A percentile compares a stretch with the other conserved stretches of the same genome.
phyloP scores from a whole-genome alignment of 2,329 filamentous ascomycete genomes.

The Daldinia sp. region DNA sequence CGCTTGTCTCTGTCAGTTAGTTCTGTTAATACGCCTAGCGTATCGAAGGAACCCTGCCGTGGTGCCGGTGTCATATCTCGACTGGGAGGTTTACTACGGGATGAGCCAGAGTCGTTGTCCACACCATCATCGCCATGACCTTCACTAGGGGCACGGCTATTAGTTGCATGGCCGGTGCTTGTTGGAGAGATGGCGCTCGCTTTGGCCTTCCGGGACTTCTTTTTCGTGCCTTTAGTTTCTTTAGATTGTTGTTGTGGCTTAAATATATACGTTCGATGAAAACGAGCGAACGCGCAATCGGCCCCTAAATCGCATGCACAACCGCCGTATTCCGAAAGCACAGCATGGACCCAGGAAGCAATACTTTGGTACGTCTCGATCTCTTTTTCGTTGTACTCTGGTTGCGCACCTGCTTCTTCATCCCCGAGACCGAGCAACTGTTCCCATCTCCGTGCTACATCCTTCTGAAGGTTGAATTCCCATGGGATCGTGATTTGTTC shows the following conservation, averaged over 20 bases:
- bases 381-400: constrained; percentile 68
- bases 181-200: constrained; percentile 69
- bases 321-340: constrained; percentile 82
- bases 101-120: constrained; percentile 68
- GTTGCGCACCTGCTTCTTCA: constrained; percentile 63
- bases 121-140: constrained; percentile 66
- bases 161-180: constrained; percentile 71
- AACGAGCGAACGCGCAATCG: constrained; percentile 73
- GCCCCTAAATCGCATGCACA: constrained; percentile 78
- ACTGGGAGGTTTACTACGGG: constrained; percentile 74
- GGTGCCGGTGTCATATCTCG: constrained; percentile 72
- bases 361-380: constrained; percentile 69
- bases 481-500: constrained; percentile 74
- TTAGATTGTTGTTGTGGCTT: constrained; percentile 61
- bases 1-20: constrained; percentile 75
- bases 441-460: constrained; percentile 65
- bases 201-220: constrained; percentile 68
- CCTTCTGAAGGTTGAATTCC: constrained; percentile 75
- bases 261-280: constrained; percentile 68
- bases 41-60: constrained; percentile 70
- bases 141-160: constrained; percentile 74
- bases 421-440: constrained; percentile 72
- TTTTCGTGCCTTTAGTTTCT: constrained; percentile 52
- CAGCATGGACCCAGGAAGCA: constrained; percentile 73
- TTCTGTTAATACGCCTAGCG: constrained; percentile 70